Conservation (phyloP, 257 asterid species). For the Primulina eburnea region DNA sequence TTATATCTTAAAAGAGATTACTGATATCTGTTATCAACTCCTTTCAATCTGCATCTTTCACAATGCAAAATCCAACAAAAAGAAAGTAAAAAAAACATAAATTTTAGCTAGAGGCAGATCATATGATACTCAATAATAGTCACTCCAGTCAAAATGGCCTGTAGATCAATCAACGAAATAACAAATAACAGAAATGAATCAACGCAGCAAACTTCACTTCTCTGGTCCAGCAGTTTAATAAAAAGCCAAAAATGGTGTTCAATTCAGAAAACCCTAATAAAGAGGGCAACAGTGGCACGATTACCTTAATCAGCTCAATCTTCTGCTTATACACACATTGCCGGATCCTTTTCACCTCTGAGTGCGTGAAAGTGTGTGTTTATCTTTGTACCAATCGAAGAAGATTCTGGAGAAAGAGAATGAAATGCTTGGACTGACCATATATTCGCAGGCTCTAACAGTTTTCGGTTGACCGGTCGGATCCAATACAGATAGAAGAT, state of each 20-base stretch:
- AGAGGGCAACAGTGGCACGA: constrained; percentile 5
- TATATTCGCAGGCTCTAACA: too few relatives aligned
- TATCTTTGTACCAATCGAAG: constrained; percentile 33
- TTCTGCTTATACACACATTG: not conserved
- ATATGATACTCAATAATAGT: not conserved
- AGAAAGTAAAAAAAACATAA: not conserved
- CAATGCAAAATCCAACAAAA: not conserved
- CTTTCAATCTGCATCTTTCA: not conserved
- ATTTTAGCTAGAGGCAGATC: not conserved
- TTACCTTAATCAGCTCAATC: constrained; percentile 11
- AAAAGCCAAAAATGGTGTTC: not conserved
- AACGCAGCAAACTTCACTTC: constrained; percentile 1
- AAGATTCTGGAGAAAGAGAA: constrained; percentile 34
- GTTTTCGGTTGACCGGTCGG: too few relatives aligned
- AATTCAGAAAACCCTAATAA: not conserved
- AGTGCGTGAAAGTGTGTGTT: not conserved
- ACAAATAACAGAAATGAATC: not conserved
- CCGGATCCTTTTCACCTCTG: not conserved
- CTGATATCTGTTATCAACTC: not conserved
- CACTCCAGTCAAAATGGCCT: constrained; percentile 3
- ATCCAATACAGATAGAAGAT: too few relatives aligned
- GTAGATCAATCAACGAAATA: not conserved
- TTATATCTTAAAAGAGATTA: constrained; percentile 22
- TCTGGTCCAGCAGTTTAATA: not conserved
- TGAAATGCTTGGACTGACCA: not conserved